phyloP scores from a whole-genome alignment of 2,329 filamentous ascomycete genomes.

The Leptographium galeiforme region DNA sequence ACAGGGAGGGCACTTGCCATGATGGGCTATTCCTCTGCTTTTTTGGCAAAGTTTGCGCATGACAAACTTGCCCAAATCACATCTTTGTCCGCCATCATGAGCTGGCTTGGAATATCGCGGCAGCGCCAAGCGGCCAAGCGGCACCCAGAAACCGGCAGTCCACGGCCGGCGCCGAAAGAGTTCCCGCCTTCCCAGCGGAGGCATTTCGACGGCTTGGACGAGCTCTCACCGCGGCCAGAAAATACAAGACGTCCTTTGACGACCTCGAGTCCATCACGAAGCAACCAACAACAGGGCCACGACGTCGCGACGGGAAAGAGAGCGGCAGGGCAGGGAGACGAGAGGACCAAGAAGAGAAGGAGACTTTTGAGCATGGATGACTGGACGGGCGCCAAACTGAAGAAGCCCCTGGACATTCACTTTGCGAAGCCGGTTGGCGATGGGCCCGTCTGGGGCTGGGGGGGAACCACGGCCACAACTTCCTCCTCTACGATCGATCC shows the following conservation, averaged over 20 bases:
- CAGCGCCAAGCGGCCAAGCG: not conserved
- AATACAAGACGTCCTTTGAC: no score
- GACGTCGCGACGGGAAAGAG: no score
- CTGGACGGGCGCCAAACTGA: conserved; percentile 8
- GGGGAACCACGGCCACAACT: not conserved
- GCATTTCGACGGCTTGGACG: not conserved
- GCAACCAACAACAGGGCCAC: no score
- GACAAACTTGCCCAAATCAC: not conserved
- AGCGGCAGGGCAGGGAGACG: not conserved
- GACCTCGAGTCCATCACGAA: no score
- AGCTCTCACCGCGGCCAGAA: not conserved
- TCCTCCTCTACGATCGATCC: not conserved
- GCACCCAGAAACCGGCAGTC: no score
- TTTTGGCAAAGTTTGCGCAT: not conserved
- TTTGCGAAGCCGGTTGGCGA: conserved; percentile 1
- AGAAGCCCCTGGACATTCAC: conserved; percentile 2
- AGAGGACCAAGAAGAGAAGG: not conserved
- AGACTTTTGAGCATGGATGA: conserved; percentile 9
- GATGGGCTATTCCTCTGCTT: not conserved
- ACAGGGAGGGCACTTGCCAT: no score
- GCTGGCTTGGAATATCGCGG: not conserved
- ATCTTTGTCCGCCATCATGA: not conserved
- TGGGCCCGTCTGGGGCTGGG: conserved; percentile 8
- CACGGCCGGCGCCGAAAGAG: not conserved
- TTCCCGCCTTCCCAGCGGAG: not conserved